Percentiles rank a stretch among this genome's conserved stretches.
Evolutionary conservation across 83 land plant species (phyloP).

Genomic region (Diphasiastrum complanatum): DNA sequence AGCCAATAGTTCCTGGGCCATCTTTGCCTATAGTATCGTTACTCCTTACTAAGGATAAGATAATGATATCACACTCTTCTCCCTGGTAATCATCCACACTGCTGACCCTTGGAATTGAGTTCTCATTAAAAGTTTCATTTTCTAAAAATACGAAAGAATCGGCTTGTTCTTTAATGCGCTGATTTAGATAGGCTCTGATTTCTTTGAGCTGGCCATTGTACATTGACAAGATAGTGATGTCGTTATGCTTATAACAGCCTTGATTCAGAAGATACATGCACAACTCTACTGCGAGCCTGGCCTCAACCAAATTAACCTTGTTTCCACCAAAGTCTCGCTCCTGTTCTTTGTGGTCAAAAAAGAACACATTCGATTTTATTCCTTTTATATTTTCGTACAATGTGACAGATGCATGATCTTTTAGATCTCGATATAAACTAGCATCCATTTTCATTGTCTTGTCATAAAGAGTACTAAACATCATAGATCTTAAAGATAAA

Average conservation of each 20-base stretch:
- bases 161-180: constrained; percentile 1
- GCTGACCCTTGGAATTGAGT: constrained; percentile 8
- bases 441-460: no score
- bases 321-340: constrained; percentile 14
- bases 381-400: constrained; percentile 18
- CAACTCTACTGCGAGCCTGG: constrained; percentile 21
- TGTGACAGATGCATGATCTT: constrained; percentile 24
- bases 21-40: not conserved
- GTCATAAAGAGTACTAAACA: no score
- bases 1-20: constrained; percentile 23
- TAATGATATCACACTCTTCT: constrained; percentile 25
- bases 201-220: constrained; percentile 23
- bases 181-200: constrained; percentile 11
- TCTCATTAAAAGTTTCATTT: not conserved
- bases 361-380: constrained; percentile 16
- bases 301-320: constrained; percentile 26
- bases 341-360: constrained; percentile 23
- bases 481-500: no score
- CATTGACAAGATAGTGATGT: constrained; percentile 30
- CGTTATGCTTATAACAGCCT: constrained; percentile 18
- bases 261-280: constrained; percentile 21
- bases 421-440: constrained; percentile 1
- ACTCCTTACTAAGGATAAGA: constrained; percentile 30
- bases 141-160: no score
- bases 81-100: constrained; percentile 34